Evolutionary conservation across 1,284 basidiomycete genomes (phyloP), one percentile per base, ranked within the genome.

Genomic region (Puccinia coronata): DNA sequence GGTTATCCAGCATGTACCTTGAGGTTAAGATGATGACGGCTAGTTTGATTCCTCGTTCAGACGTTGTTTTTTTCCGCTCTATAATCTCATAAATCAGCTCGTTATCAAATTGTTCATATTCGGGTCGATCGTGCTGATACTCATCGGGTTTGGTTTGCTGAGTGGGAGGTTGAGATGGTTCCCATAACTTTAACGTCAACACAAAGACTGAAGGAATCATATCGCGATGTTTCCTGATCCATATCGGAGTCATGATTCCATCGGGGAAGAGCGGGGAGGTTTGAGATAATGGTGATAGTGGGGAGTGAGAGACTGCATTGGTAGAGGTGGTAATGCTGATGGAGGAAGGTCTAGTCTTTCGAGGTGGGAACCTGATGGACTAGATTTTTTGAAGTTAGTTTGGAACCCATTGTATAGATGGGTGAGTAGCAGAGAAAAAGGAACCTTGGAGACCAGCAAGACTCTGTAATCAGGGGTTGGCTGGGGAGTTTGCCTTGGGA

Each of bases 21-120:
- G 91, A 93, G 18, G 95, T 95, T 87, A 98, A 89, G n/a, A 99
- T 89, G 4, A 98, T 95, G 8, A 96, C 93, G 0, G 96, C 97
- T 49, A 98, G 88, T 87, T 98, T 98, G 85, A 98, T 93, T 0
- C 92, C 92, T 75, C 95, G 89, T 84, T 98, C 95, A 82, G 90
- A 91, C 6, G 93, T 91, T 12, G 87, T 87, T 84, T 91, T 91
- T 87, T 96, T 93, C 76, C 94, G 88, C 51, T 91, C 89, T 0
- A 92, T 89, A 80, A 99, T 91, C 84, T 94, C 92, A 1, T 89
- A 88, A 14, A 93, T 89, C 16, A 97, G 88, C 80, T 92, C 91
- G 0, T 90, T 88, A 84, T 98, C 96, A 82, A 88, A 87, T 82
- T 87, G 25, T n/a, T 69, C 67, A 23, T 23, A 39, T 34, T 63